Base-by-base conservation (phyloP, 345 rosid species). In the Firmiana major region DNA sequence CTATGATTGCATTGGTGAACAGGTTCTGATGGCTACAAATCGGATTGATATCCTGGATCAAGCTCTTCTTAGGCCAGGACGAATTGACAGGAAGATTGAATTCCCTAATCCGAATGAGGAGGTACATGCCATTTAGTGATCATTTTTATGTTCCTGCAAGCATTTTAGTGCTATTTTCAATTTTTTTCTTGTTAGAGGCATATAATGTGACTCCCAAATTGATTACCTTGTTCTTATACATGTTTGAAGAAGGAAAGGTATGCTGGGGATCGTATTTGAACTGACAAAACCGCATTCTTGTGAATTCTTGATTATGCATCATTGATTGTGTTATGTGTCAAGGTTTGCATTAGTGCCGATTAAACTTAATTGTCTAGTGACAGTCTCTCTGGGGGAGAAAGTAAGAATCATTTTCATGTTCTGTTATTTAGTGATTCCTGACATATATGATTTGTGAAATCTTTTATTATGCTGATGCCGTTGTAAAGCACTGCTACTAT, bases 11-110 rank as follows among this genome's bases (percentile, higher is more conserved):
- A 46, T 51, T 71, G 80, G 49, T 48, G 24, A 71, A 76, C 85
- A 96, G 99, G 99, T 96, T 82, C 79, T 97, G 84, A 97, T 97
- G 99, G 99, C 99, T 2, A 96, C 99, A 54, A 96, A 96, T 81
- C 90, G 99, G 64, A 96, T 96, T 71, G 99, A 93, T 87, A 96
- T 96, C 78, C 85, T 96, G 69, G 98, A 96, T 82, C 99, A 96
- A 91, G 99, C 97, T 75, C 97, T 93, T 66, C 97, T 92, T 22
- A 89, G 98, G 87, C 99, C 98, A 8, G 99, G 98, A 78, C 82
- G 99, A 77, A 96, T 96, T 82, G 98, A 96, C 86, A 85, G 99
- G 89, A 96, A 96, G 80, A 96, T 96, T 69, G 98, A 96, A 83
- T 96, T 96, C 75, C 99, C 99, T 53, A 94, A 97, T 86, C 99